Conservation (phyloP, 305 asterid genomes). For the Galium porrigens region DNA sequence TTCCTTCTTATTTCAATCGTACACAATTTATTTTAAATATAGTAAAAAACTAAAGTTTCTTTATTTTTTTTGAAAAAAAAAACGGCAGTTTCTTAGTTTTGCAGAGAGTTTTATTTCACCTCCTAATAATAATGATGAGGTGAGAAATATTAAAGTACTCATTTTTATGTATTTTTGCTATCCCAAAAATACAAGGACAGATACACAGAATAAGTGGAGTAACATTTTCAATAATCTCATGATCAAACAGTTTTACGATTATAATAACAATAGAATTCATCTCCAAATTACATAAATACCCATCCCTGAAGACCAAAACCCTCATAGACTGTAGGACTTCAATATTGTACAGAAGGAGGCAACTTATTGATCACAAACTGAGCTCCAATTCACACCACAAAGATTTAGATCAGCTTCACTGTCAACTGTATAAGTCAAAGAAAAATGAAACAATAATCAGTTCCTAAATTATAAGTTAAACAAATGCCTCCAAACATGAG, state of each 20-base stretch:
- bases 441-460: neutral
- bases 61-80: too few species aligned
- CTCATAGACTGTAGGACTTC: neutral
- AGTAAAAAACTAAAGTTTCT: neutral
- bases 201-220: too few species aligned
- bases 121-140: too few species aligned
- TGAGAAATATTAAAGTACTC: too few species aligned
- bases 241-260: neutral
- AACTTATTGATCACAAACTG: neutral
- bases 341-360: neutral
- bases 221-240: neutral
- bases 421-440: neutral
- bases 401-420: constrained; percentile 3
- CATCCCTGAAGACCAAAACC: neutral
- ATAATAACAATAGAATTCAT: too few species aligned
- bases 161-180: too few species aligned
- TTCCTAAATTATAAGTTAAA: neutral
- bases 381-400: constrained; percentile 1
- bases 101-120: too few species aligned
- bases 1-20: neutral
- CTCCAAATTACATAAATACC: neutral
- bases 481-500: neutral
- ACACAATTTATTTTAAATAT: neutral
- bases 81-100: too few species aligned
- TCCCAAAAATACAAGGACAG: neutral